A percentile compares a stretch with the other conserved stretches of the same genome.
phyloP scores from a whole-genome alignment of 305 asterid species.

The Caryopteris hybrid region DNA sequence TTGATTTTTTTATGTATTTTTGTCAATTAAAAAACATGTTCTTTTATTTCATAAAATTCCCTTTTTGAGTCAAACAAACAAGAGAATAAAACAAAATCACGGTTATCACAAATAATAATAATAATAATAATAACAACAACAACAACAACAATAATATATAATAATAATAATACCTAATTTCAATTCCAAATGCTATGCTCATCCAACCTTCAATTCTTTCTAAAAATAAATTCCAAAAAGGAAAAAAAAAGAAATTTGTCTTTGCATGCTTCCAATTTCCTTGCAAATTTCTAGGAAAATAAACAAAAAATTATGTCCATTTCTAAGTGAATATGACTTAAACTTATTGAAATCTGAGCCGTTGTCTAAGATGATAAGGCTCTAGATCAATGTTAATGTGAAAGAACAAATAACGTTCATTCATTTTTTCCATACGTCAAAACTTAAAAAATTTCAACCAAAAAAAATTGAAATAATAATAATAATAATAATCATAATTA shows the following conservation, averaged over 20 bases:
- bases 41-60: neutral
- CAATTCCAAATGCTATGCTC: too few relatives aligned
- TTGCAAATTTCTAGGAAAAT: too few relatives aligned
- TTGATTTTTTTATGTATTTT: neutral
- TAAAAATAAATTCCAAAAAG: too few relatives aligned
- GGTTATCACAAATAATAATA: neutral
- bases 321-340: constrained; percentile 4
- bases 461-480: too few relatives aligned
- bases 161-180: too few relatives aligned
- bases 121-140: too few relatives aligned
- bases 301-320: constrained; percentile 9
- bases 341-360: constrained; percentile 19
- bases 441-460: too few relatives aligned
- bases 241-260: neutral
- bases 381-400: constrained; percentile 2
- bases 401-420: constrained; percentile 5
- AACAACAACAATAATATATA: too few relatives aligned
- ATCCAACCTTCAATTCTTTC: too few relatives aligned
- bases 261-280: too few relatives aligned
- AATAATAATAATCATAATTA: neutral
- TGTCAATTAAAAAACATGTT: neutral
- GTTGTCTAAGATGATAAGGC: constrained; percentile 18
- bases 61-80: neutral
- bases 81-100: neutral
- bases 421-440: constrained; percentile 11